Percentiles rank a stretch among this genome's conserved stretches.
These are phyloP conservation scores for Furcasterigmium furcatum DNA, from an alignment of 2,329 filamentous ascomycete species.

Conservation along the genomic window DNA sequence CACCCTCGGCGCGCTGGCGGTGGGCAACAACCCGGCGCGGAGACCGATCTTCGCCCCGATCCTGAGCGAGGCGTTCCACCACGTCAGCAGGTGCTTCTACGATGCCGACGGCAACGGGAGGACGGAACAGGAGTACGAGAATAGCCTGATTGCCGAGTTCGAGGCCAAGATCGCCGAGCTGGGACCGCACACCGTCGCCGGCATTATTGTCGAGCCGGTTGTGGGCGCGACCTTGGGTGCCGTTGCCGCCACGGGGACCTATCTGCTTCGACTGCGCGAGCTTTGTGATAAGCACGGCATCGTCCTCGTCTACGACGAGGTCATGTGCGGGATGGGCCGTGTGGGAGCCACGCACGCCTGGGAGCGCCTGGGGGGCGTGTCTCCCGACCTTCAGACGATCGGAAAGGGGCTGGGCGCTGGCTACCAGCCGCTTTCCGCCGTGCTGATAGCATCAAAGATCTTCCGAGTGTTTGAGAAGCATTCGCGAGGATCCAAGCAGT, in stretches of 20 bases:
- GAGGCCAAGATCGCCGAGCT: not conserved
- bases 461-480: slow-evolving; percentile 39
- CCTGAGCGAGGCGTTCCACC: not conserved
- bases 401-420: slow-evolving; percentile 58
- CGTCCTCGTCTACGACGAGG: slow-evolving; percentile 12
- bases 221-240: not conserved
- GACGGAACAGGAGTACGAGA: not conserved
- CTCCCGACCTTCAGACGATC: slow-evolving; percentile 55
- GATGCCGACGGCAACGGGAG: not conserved
- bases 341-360: slow-evolving; percentile 60
- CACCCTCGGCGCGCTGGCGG: not conserved
- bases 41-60: not conserved
- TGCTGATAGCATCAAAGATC: slow-evolving; percentile 46
- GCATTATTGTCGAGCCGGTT: not conserved
- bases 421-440: slow-evolving; percentile 49
- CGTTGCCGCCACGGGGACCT: not conserved
- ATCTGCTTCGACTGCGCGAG: not conserved
- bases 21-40: not conserved
- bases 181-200: not conserved
- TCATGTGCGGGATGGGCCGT: slow-evolving; percentile 69
- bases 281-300: not conserved
- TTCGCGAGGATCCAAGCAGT: slow-evolving; percentile 27
- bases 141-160: not conserved
- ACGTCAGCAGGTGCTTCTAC: not conserved
- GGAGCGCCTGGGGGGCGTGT: slow-evolving; percentile 12